Base-by-base conservation (phyloP, 2,329 filamentous ascomycete species). In the Chaetomiaceae sp. region DNA sequence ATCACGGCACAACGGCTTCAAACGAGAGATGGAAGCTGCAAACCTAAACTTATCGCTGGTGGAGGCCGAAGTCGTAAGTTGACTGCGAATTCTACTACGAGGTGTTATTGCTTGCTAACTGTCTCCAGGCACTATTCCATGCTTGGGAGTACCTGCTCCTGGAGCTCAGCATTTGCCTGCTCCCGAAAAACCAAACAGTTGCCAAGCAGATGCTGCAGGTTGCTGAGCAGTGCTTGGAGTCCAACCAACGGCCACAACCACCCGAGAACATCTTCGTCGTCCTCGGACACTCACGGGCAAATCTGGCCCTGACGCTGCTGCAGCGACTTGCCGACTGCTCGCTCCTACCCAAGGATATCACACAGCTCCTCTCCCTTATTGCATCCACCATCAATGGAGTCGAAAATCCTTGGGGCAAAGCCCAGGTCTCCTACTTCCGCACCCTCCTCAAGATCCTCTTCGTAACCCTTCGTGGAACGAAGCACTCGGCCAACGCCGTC, bases 1-100 rank as follows among this genome's bases (percentile, higher is more conserved):
- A 38, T 76, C 74, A 59, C 78, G 74, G 60, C 79, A 82, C 50
- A 80, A 86, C 62, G 91, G 91, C 0, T 95, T 95, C 70, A 79
- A 81, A 57, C 80, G 81, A 44, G 94, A 99, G 66, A 86, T 99
- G 71, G 81, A 85, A 63, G 84, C 84, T 56, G 94, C 92, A 37
- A 99, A 99, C 68, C 75, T 87, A 57, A 97, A 99, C 68, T 69
- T 99, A 48, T 95, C 91, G 21, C 76, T 96, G 30, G 90, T 99
- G 30, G 90, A 97, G 67, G 89, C 92, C 21, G 90, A 99, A 73
- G 85, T 94, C 59, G 85, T 89, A 75, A 71, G 85, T 74, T 34
- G 23, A 20, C 37, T 5, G 18, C 37, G 23, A 1, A 20, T n/a
- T 33, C 11, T 13, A 4, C 18, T 9, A n/a, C 13, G 20, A 41